Conservation (phyloP, 352 stramenopile species). For the Peronospora farinosa region DNA sequence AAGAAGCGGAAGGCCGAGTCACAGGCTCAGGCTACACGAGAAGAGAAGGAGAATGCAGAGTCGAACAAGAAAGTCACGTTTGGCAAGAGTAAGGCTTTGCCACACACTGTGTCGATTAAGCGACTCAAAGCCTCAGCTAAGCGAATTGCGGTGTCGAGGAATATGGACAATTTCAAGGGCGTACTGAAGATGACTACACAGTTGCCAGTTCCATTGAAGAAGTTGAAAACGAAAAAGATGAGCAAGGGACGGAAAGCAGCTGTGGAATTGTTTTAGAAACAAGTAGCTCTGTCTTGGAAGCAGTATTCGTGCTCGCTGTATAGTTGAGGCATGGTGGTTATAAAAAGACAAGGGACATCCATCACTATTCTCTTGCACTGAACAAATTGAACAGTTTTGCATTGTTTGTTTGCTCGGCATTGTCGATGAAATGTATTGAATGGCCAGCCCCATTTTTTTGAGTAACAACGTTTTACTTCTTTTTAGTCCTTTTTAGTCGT, state of each 20-base stretch:
- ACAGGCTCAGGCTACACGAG: constrained; percentile 24
- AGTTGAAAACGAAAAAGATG: constrained; percentile 36
- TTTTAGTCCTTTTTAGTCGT: no score
- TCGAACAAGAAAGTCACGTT: constrained; percentile 78
- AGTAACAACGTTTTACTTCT: no score
- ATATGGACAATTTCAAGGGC: constrained; percentile 57
- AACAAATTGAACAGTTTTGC: not conserved
- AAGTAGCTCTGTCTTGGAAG: constrained; percentile 4
- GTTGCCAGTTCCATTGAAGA: constrained; percentile 25
- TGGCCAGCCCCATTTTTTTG: no score
- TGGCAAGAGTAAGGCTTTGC: constrained; percentile 77
- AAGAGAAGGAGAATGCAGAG: constrained; percentile 27
- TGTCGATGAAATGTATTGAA: no score
- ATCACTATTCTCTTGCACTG: not conserved
- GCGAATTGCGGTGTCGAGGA: constrained; percentile 46
- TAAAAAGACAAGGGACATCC: constrained; percentile 13
- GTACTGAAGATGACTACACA: constrained; percentile 54
- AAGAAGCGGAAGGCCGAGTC: constrained; percentile 65
- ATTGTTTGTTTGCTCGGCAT: no score
- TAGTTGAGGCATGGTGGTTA: constrained; percentile 3
- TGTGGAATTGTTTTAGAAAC: constrained; percentile 61
- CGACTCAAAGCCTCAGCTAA: constrained; percentile 72
- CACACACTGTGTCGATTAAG: constrained; percentile 77
- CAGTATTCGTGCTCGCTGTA: no score
- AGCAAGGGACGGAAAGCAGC: constrained; percentile 54